Percentiles rank a stretch among this genome's conserved stretches.
phyloP scores from a whole-genome alignment of 768 basidiomycete genomes.

The Suillus cothurnatus region DNA sequence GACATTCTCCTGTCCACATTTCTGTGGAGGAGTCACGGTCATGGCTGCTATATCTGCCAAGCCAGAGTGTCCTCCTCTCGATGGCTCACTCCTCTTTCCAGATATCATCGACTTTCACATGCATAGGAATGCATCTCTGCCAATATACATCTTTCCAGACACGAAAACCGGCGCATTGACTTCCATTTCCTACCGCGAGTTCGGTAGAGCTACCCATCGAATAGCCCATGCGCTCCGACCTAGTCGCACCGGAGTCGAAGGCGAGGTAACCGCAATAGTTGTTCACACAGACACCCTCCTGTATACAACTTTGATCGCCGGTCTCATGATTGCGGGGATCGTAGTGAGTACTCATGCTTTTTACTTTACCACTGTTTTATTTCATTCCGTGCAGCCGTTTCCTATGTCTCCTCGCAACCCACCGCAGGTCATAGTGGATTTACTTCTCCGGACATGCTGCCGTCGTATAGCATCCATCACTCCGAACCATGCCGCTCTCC shows the following conservation, averaged over 20 bases:
- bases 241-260: slow-evolving; percentile 1
- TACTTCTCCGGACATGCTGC: slow-evolving; percentile 24
- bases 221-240: slow-evolving; percentile 10
- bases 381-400: background rate
- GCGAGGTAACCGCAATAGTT: slow-evolving; percentile 7
- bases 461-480: slow-evolving; percentile 21
- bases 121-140: slow-evolving; percentile 25
- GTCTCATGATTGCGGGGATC: background rate
- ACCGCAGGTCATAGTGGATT: slow-evolving; percentile 7
- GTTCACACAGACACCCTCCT: slow-evolving; percentile 16
- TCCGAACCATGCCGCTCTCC: slow-evolving; percentile 22
- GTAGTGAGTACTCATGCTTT: slow-evolving; percentile 4
- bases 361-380: background rate
- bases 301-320: slow-evolving; percentile 13
- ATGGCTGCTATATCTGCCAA: background rate
- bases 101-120: slow-evolving; percentile 25
- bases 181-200: slow-evolving; percentile 30
- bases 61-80: slow-evolving; percentile 24
- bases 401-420: slow-evolving; percentile 9
- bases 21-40: background rate
- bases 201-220: slow-evolving; percentile 31
- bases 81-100: slow-evolving; percentile 24
- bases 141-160: slow-evolving; percentile 20
- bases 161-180: slow-evolving; percentile 4
- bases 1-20: background rate